Conservation (phyloP, 208 protist species). For the Porcisia hertigi region DNA sequence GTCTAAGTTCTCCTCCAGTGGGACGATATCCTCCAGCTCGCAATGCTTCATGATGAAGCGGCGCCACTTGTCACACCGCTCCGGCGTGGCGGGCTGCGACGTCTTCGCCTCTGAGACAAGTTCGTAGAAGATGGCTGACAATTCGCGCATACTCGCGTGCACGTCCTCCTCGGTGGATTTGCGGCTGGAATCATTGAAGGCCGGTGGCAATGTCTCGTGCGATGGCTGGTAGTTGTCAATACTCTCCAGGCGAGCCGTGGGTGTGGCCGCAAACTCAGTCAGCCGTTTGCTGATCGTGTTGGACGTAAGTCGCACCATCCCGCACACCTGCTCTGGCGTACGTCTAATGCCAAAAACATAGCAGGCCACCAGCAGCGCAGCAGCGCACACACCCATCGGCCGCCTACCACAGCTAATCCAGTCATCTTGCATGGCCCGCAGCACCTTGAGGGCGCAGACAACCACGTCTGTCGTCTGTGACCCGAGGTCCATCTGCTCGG, state of each 20-base stretch:
- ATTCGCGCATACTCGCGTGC: constrained; percentile 66
- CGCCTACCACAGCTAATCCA: constrained; percentile 91
- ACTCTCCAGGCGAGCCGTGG: constrained; percentile 59
- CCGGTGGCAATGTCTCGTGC: constrained; percentile 67
- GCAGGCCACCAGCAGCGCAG: constrained; percentile 86
- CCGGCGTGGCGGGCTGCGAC: constrained; percentile 65
- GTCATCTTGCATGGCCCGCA: constrained; percentile 89
- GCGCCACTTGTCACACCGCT: constrained; percentile 80
- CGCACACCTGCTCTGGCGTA: constrained; percentile 85
- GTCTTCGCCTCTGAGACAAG: constrained; percentile 85
- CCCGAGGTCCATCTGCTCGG: constrained; percentile 84
- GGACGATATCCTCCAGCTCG: constrained; percentile 62
- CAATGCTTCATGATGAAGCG: constrained; percentile 77
- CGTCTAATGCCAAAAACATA: constrained; percentile 83
- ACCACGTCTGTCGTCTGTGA: constrained; percentile 63
- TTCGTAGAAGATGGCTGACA: constrained; percentile 84
- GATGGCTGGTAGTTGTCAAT: constrained; percentile 81
- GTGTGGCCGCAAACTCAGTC: constrained; percentile 84
- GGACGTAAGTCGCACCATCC: constrained; percentile 82
- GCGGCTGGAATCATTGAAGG: constrained; percentile 59
- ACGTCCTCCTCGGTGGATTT: constrained; percentile 66
- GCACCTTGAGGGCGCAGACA: constrained; percentile 86
- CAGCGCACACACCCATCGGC: constrained; percentile 89
- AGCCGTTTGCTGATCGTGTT: constrained; percentile 80
- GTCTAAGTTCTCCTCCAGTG: constrained; percentile 62